A percentile compares a stretch with the other conserved stretches of the same genome.
Conservation (phyloP, 176 grass and related monocot species). For the Eremochloa ophiuroides region DNA sequence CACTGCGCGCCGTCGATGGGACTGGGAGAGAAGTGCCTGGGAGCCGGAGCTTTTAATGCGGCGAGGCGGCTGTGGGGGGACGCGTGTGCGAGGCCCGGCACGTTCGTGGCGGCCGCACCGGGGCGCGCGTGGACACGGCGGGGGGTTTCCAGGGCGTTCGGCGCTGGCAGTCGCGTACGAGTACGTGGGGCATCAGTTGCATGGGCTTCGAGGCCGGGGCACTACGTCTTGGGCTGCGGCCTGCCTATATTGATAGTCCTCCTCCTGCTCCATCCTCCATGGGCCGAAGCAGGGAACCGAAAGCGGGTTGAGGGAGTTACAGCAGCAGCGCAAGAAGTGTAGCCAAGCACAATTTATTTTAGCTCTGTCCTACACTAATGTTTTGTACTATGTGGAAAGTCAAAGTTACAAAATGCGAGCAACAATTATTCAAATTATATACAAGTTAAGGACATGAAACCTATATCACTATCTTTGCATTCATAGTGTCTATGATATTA, state of each 20-base stretch:
- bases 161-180: not conserved
- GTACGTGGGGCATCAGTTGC: not conserved
- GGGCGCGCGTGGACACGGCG: not conserved
- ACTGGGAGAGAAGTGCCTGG: not conserved
- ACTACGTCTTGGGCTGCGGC: not conserved
- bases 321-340: no score
- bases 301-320: no score
- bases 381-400: no score
- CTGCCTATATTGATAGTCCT: not conserved
- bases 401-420: no score
- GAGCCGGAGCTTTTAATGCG: not conserved
- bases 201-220: not conserved
- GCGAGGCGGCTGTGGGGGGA: not conserved
- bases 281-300: no score
- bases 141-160: not conserved
- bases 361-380: no score
- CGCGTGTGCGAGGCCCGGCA: not conserved
- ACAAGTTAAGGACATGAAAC: no score
- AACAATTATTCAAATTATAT: no score
- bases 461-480: no score
- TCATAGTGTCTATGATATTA: no score
- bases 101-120: conserved; percentile 18
- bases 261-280: not conserved
- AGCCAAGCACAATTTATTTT: no score
- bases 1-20: not conserved